Evolutionary conservation across 192 early-diverging fungal genomes (phyloP), one percentile per base, ranked within the genome.

Genomic region (Oehlia diaphana): DNA sequence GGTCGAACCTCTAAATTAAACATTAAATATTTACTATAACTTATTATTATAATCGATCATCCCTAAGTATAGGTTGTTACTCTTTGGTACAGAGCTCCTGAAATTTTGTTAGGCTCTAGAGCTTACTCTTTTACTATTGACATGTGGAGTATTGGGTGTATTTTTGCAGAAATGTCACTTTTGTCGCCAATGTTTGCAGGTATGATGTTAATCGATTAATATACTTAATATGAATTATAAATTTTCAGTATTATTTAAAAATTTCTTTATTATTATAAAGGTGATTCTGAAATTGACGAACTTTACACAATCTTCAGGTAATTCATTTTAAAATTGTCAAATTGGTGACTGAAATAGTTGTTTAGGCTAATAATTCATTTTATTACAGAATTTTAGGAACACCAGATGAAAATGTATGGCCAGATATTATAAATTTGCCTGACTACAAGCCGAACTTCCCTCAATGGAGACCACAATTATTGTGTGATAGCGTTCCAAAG

Each of bases 71-170:
- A 91, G 71, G 94, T 99, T 42, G 91, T 96, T 61, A 97, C 96
- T 26, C 87, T 97, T 65, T 97, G 96, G 97, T 98, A 98, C 82
- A 86, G 97, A 47, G 90, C 97, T 26, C 97, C 98, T 7, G 97
- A 99, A 86, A 95, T 98, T 72, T 86, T 99, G 74, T 89, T 99
- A 74, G 98, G 96, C 14, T 91, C 90, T 8, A 90, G 90, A 69
- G 91, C 93, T 78, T 99, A 99, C 85, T 94, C 94, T 14, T 96
- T 94, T 14, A 93, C 92, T 9, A 93, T 99, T 50, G 98, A 99
- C 83, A 97, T 99, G 88, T 99, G 98, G 98, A 93, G 92, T 74
- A 91, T 97, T 71, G 98, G 96, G 0, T 98, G 97, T 83, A 97
- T 99, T 78, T 94, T 99, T 89, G 96, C 96, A 39, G 98, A 99